These are phyloP conservation scores for Citrullus colocynthis DNA, from an alignment of 306 rosid genomes.

Conservation along the genomic window DNA sequence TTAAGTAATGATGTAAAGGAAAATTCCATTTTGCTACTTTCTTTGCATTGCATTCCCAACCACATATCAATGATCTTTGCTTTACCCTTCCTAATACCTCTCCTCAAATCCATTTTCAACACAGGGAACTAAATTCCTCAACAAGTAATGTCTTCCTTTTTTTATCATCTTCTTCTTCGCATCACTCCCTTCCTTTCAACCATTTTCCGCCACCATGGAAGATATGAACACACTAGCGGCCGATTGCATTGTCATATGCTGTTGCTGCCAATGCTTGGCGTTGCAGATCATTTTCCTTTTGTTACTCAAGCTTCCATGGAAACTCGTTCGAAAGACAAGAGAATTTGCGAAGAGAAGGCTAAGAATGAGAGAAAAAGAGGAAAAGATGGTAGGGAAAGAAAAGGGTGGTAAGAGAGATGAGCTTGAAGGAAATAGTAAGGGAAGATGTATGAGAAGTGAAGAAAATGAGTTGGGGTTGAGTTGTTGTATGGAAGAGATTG, in stretches of 20 bases:
- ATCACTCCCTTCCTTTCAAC: neutral
- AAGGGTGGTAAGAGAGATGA: slow-evolving; percentile 16
- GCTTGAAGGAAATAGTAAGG: slow-evolving; percentile 15
- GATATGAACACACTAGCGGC: slow-evolving; percentile 47
- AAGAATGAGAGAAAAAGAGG: slow-evolving; percentile 19
- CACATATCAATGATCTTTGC: slow-evolving; percentile 34
- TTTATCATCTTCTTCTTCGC: neutral
- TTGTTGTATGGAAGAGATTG: slow-evolving; percentile 62
- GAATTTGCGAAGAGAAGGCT: slow-evolving; percentile 42
- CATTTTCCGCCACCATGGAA: slow-evolving; percentile 38
- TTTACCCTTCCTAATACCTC: slow-evolving; percentile 30
- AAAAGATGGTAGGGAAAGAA: slow-evolving; percentile 16
- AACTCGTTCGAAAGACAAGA: slow-evolving; percentile 36
- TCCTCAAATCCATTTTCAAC: slow-evolving; percentile 3
- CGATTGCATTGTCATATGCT: slow-evolving; percentile 62
- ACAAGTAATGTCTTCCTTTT: slow-evolving; percentile 21
- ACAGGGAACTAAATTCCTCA: slow-evolving; percentile 32
- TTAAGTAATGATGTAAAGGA: neutral
- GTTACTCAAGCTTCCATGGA: slow-evolving; percentile 54
- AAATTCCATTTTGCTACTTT: neutral
- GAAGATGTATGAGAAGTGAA: slow-evolving; percentile 20
- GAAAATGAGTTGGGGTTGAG: slow-evolving; percentile 12
- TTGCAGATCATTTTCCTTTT: slow-evolving; percentile 46
- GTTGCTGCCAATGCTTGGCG: slow-evolving; percentile 84
- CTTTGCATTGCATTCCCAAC: slow-evolving; percentile 23